Evolutionary conservation across 805 yeast genomes (phyloP), one percentile per base, ranked within the genome.

Genomic region (Kodamaea leandrae): DNA sequence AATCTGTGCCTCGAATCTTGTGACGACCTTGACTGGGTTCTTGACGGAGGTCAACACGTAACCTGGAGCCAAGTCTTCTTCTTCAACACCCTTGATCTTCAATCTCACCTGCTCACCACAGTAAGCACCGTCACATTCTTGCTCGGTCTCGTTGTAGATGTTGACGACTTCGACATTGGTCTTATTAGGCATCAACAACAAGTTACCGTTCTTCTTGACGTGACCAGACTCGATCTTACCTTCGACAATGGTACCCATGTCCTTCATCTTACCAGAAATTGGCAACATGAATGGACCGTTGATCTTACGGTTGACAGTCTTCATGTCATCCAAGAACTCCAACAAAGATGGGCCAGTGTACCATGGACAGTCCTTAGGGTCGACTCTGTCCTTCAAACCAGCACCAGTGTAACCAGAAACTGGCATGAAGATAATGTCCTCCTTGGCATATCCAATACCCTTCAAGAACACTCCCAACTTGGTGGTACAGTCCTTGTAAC

Each of bases 221-320:
- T 85, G 89, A 37, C 99, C 99, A 43, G 95, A 82, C 73, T 90
- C 99, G 60, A 93, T 86, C 74, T 93, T 93, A 67, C 99, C 99
- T 70, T 93, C 99, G 40, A 93, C 93, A 50, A 93, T 81, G 38
- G 98, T 89, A 66, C 99, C 99, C 72, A 93, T 72, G 64, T 93
- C 99, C 66, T 87, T 90, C 86, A 89, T 85, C 69, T 93, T 93
- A 54, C 93, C 86, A 19, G 95, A 78, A 52, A 93, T 77, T 45
- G 99, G 99, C 55, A 93, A 74, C 98, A 93, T 90, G 74, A 93
- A 93, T 53, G 99, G 97, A 36, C 91, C 96, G 59, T 86, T 86
- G 58, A 88, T 72, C 58, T 82, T 86, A 69, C 99, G 87, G 68
- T 86, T 81, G 51, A 83, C 80, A 37, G 86, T 80, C 52, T 82